Percentiles rank a stretch among this genome's conserved stretches.
Evolutionary conservation across 2,329 filamentous ascomycete genomes (phyloP).

Genomic region (Paracoccidioides lutzii): DNA sequence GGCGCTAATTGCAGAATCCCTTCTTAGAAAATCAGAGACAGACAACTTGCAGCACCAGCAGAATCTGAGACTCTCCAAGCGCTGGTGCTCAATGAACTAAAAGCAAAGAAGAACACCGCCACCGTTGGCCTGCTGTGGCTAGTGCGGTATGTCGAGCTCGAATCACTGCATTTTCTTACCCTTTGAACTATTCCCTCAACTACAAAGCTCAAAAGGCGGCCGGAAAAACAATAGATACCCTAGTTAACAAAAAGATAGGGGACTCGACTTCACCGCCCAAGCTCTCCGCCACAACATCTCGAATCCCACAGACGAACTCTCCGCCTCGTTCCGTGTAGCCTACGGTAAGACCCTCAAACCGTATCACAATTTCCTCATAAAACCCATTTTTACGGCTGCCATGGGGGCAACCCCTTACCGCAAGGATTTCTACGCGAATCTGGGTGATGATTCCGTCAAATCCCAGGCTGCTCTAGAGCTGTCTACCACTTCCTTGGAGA

Average conservation of each 20-base stretch:
- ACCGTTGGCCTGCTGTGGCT: slow-evolving; percentile 89
- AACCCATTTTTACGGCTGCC: slow-evolving; percentile 83
- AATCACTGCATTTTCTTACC: not conserved
- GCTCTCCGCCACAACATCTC: slow-evolving; percentile 66
- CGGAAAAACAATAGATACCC: not conserved
- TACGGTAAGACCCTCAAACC: slow-evolving; percentile 83
- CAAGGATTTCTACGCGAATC: slow-evolving; percentile 82
- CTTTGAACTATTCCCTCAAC: not conserved
- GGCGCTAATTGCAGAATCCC: not conserved
- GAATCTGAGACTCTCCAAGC: slow-evolving; percentile 77
- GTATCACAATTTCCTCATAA: slow-evolving; percentile 78
- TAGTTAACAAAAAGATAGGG: slow-evolving; percentile 38
- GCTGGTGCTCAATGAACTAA: slow-evolving; percentile 75
- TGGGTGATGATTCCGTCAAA: slow-evolving; percentile 43
- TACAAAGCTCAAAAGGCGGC: not conserved
- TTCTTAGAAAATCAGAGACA: slow-evolving; percentile 70
- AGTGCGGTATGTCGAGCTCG: slow-evolving; percentile 57
- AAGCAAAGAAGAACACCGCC: slow-evolving; percentile 75
- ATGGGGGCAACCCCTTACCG: slow-evolving; percentile 91
- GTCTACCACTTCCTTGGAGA: slow-evolving; percentile 68
- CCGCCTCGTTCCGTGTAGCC: slow-evolving; percentile 71
- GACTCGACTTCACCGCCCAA: slow-evolving; percentile 84
- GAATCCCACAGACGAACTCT: slow-evolving; percentile 59
- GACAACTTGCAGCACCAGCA: slow-evolving; percentile 62
- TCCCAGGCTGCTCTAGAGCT: slow-evolving; percentile 51